These are phyloP conservation scores for Ophiosphaerella herpotricha DNA, from an alignment of 2,329 filamentous ascomycete genomes.

Conservation along the genomic window DNA sequence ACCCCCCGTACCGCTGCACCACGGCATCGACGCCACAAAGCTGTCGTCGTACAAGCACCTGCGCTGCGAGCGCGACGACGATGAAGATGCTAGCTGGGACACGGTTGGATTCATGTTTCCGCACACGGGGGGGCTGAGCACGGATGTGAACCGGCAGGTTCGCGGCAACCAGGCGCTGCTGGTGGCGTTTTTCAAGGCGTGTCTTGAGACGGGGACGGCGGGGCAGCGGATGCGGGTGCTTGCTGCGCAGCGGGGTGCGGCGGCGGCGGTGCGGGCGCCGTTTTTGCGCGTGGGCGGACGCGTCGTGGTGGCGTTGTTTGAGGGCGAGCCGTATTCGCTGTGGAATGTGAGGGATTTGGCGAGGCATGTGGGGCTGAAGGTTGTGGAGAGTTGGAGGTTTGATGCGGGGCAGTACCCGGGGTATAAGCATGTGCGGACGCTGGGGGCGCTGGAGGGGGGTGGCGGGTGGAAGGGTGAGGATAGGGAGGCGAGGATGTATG, in stretches of 20 bases:
- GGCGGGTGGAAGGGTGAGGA: constrained; percentile 57
- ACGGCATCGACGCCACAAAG: constrained; percentile 70
- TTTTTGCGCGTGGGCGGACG: constrained; percentile 59
- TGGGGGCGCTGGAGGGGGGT: constrained; percentile 61
- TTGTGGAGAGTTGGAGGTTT: constrained; percentile 73
- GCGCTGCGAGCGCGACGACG: constrained; percentile 22
- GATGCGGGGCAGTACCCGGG: constrained; percentile 69
- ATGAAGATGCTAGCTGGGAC: constrained; percentile 61
- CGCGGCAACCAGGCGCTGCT: constrained; percentile 68
- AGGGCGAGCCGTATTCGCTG: constrained; percentile 89
- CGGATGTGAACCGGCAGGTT: constrained; percentile 92
- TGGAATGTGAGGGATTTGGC: constrained; percentile 94
- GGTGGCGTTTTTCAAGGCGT: constrained; percentile 37
- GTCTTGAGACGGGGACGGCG: constrained; percentile 23
- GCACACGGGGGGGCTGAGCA: constrained; percentile 89
- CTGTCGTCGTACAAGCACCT: constrained; percentile 36
- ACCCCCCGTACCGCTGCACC: constrained; percentile 48
- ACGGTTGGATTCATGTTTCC: constrained; percentile 95
- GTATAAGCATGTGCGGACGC: constrained; percentile 73
- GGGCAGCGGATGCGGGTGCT: constrained; percentile 19
- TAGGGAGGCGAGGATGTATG: constrained; percentile 52
- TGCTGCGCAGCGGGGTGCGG: constrained; percentile 12
- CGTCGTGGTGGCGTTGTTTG: constrained; percentile 86
- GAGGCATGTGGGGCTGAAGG: constrained; percentile 73
- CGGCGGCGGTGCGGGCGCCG: not conserved